Evolutionary conservation across 2,329 filamentous ascomycete species (phyloP).

Genomic region (Aulographum hederae): DNA sequence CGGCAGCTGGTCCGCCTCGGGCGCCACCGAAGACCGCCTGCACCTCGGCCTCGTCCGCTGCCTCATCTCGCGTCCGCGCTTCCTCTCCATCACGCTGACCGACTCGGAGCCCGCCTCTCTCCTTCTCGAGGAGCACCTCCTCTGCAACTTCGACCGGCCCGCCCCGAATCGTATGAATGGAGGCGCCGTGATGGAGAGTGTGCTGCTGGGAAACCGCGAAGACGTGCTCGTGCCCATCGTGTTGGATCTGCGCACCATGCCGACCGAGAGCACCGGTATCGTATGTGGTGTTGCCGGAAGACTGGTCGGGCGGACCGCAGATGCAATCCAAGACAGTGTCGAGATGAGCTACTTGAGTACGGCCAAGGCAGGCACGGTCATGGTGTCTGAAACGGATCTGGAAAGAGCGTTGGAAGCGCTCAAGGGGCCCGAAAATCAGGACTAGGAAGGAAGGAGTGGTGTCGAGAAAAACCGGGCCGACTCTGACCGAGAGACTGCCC

Average conservation of each 20-base stretch:
- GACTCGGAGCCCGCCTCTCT: conserved; percentile 57
- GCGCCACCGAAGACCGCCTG: conserved; percentile 23
- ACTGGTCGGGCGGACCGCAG: conserved; percentile 51
- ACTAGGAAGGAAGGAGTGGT: not conserved
- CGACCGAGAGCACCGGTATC: conserved; percentile 80
- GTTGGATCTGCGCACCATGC: conserved; percentile 62
- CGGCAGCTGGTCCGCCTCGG: conserved; percentile 13
- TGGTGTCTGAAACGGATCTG: conserved; percentile 59
- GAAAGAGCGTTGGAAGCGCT: conserved; percentile 57
- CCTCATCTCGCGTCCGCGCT: conserved; percentile 32
- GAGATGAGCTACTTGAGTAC: conserved; percentile 88
- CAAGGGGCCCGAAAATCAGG: conserved; percentile 4
- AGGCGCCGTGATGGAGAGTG: conserved; percentile 27
- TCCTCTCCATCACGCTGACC: conserved; percentile 57
- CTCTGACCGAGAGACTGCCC: no score
- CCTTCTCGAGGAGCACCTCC: conserved; percentile 49
- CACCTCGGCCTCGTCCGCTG: conserved; percentile 29
- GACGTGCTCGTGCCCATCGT: conserved; percentile 70
- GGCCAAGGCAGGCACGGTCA: conserved; percentile 72
- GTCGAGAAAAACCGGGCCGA: no score
- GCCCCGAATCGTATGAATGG: no score
- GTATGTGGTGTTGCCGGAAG: conserved; percentile 83
- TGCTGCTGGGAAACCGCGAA: conserved; percentile 57
- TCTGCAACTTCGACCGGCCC: conserved; percentile 29
- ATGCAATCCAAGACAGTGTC: conserved; percentile 27